Evolutionary conservation across 2,329 filamentous ascomycete genomes (phyloP).

Genomic region (Venturia effusa): DNA sequence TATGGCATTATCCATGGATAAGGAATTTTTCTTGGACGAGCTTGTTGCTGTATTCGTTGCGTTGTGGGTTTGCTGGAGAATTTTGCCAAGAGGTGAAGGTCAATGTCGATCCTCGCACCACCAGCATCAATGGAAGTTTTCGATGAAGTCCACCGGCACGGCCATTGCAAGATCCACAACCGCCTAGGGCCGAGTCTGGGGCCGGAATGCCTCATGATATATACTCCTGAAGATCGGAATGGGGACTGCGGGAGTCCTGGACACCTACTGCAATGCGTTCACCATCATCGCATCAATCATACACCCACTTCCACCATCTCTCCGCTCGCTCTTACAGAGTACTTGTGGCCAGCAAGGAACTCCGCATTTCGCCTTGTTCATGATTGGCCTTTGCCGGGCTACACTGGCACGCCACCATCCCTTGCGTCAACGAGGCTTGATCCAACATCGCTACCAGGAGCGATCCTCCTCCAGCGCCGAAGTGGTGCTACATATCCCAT

Average conservation of each 20-base stretch:
- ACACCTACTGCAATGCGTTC: background rate
- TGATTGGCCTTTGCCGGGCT: background rate
- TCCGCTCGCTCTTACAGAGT: background rate
- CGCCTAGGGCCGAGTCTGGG: background rate
- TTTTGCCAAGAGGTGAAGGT: too few species aligned
- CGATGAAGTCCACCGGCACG: too few species aligned
- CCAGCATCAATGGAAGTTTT: too few species aligned
- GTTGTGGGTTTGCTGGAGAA: too few species aligned
- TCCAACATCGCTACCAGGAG: background rate
- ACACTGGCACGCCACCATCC: background rate
- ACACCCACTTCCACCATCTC: background rate
- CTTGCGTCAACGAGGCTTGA: background rate
- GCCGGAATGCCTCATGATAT: background rate
- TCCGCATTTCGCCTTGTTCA: background rate
- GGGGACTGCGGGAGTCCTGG: background rate
- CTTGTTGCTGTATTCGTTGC: too few species aligned
- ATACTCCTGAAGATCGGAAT: background rate
- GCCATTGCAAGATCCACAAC: too few species aligned
- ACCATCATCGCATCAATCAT: background rate
- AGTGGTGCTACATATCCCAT: background rate
- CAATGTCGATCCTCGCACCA: too few species aligned
- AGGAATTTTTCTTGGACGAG: too few species aligned
- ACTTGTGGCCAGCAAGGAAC: background rate
- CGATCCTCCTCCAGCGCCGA: background rate
- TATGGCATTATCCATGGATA: background rate